Evolutionary conservation across 1,139 yeast species (phyloP).

Genomic region (Protomyces pachydermus): DNA sequence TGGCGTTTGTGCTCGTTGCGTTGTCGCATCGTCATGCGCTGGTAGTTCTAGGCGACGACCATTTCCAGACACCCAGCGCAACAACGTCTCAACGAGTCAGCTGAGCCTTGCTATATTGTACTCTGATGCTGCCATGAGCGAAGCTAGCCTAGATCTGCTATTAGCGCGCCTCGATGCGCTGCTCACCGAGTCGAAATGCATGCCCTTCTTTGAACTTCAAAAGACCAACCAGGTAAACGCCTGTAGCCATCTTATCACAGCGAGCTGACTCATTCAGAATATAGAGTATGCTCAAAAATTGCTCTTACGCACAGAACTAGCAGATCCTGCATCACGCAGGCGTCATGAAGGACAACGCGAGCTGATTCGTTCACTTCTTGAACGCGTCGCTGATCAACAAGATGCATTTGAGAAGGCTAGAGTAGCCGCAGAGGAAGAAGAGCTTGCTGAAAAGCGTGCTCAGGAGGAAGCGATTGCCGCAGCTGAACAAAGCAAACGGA

Average conservation of each 20-base stretch:
- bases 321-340: background rate
- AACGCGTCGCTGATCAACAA: conserved; percentile 3
- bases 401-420: background rate
- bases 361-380: conserved; percentile 6
- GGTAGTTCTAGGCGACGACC: too few species aligned
- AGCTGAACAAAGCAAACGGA: background rate
- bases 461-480: background rate
- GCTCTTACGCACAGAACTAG: conserved; percentile 3
- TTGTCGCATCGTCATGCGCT: too few species aligned
- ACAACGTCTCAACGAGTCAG: too few species aligned
- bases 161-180: background rate
- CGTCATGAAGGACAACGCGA: background rate
- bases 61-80: too few species aligned
- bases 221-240: background rate
- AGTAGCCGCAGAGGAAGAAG: background rate
- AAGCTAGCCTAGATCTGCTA: background rate
- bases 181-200: background rate
- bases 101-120: too few species aligned
- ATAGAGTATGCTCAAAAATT: conserved; percentile 22
- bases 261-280: conserved; percentile 6
- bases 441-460: background rate
- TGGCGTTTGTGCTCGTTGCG: too few species aligned
- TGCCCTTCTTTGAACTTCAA: background rate
- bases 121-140: background rate
- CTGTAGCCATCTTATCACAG: background rate